These are phyloP conservation scores for Huntiella abstrusa DNA, from an alignment of 2,329 filamentous ascomycete genomes.

Conservation along the genomic window DNA sequence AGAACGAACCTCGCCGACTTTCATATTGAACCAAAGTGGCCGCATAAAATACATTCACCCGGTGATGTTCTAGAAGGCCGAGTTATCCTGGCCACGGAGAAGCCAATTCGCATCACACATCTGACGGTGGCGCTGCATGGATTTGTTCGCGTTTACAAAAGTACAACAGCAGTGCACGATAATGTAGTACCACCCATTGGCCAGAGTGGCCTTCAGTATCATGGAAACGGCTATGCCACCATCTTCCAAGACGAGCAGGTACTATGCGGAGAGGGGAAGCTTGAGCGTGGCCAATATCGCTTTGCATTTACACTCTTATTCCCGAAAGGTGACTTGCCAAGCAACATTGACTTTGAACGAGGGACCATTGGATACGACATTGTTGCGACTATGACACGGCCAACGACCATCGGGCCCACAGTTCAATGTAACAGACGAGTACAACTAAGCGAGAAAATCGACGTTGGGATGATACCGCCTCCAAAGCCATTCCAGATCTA, in stretches of 20 bases:
- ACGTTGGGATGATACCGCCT: constrained; percentile 55
- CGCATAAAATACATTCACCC: constrained; percentile 56
- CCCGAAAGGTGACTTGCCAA: constrained; percentile 52
- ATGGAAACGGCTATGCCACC: constrained; percentile 60
- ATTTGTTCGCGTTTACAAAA: constrained; percentile 63
- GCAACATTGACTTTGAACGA: constrained; percentile 92
- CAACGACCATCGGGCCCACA: constrained; percentile 67
- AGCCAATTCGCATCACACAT: constrained; percentile 61
- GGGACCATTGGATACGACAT: constrained; percentile 85
- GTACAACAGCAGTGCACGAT: constrained; percentile 36
- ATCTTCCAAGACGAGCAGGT: constrained; percentile 70
- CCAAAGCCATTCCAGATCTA: constrained; percentile 72
- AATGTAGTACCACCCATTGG: constrained; percentile 14
- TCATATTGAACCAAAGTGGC: constrained; percentile 57
- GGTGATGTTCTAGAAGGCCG: constrained; percentile 57
- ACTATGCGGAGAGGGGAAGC: constrained; percentile 56
- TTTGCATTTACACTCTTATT: constrained; percentile 62
- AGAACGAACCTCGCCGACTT: constrained; percentile 57
- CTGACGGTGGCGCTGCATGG: constrained; percentile 61
- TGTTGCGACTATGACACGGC: constrained; percentile 73
- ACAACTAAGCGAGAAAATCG: constrained; percentile 61
- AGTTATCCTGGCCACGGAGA: constrained; percentile 53
- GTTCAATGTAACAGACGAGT: constrained; percentile 67
- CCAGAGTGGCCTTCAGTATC: constrained; percentile 28
- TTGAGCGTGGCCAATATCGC: constrained; percentile 57